Conservation (phyloP, 2,329 filamentous ascomycete species). For the Trichothecium sympodiale region DNA sequence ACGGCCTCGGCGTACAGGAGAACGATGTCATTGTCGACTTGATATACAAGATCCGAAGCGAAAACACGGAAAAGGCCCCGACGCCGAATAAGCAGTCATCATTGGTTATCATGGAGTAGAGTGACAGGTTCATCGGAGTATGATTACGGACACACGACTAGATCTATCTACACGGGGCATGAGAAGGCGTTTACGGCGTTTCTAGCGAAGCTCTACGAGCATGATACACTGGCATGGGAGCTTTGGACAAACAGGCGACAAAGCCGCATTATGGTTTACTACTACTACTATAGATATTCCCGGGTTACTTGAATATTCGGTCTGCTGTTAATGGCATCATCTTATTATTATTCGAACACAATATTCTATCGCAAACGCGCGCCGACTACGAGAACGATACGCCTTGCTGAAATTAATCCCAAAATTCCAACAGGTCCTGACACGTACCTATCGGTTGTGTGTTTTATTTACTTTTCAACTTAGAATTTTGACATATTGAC, state of each 20-base stretch:
- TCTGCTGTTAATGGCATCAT: too few species aligned
- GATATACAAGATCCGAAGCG: constrained; percentile 52
- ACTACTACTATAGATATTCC: neutral
- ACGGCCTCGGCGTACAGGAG: constrained; percentile 66
- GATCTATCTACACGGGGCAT: constrained; percentile 3
- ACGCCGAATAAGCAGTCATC: constrained; percentile 11
- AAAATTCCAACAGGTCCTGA: neutral
- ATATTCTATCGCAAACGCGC: too few species aligned
- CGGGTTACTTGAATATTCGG: too few species aligned
- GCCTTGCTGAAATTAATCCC: too few species aligned
- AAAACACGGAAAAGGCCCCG: constrained; percentile 15
- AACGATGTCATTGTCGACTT: constrained; percentile 75
- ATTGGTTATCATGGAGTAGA: constrained; percentile 5
- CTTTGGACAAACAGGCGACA: too few species aligned
- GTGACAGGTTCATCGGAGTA: neutral
- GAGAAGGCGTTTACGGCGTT: constrained; percentile 7
- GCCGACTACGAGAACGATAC: too few species aligned
- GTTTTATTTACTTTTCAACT: neutral
- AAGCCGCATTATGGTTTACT: too few species aligned
- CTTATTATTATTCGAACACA: too few species aligned
- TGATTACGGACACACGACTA: neutral
- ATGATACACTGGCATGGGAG: too few species aligned
- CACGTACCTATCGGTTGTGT: neutral
- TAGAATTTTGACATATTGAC: neutral
- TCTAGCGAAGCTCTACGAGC: neutral